These are phyloP conservation scores for Penicillium psychrosexuale DNA, from an alignment of 2,329 filamentous ascomycete genomes.

Conservation along the genomic window DNA sequence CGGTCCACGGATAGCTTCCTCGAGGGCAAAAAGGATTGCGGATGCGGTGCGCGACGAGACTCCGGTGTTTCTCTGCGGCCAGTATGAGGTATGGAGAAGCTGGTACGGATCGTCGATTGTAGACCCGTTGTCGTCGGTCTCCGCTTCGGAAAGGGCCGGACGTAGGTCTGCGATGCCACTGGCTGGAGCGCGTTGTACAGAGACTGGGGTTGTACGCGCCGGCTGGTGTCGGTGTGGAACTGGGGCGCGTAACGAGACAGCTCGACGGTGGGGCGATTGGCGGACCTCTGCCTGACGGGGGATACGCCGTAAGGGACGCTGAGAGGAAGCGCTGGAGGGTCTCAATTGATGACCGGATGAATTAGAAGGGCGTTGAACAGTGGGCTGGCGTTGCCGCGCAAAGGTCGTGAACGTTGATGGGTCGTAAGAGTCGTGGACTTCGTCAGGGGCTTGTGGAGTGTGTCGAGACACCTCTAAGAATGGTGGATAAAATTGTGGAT, in stretches of 20 bases:
- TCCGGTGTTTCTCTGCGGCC: constrained; percentile 52
- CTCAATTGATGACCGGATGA: constrained; percentile 40
- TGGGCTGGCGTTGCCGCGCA: constrained; percentile 47
- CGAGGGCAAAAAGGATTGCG: constrained; percentile 87
- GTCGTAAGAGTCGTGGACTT: constrained; percentile 55
- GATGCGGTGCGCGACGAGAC: constrained; percentile 82
- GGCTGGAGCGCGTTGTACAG: constrained; percentile 23
- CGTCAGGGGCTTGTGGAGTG: constrained; percentile 47
- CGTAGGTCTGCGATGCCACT: constrained; percentile 24
- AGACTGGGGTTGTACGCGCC: constrained; percentile 27
- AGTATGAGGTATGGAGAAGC: constrained; percentile 46
- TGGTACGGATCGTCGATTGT: constrained; percentile 30
- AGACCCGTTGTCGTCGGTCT: constrained; percentile 34
- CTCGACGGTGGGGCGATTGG: constrained; percentile 40
- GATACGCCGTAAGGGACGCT: constrained; percentile 51
- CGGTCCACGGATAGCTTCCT: constrained; percentile 82
- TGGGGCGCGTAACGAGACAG: constrained; percentile 46
- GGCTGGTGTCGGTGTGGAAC: constrained; percentile 25
- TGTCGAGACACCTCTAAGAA: constrained; percentile 45
- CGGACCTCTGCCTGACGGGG: constrained; percentile 51
- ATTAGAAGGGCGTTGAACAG: constrained; percentile 41
- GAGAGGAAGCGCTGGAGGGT: constrained; percentile 53
- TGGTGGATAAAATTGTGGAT: constrained; percentile 23
- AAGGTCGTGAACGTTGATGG: constrained; percentile 44
- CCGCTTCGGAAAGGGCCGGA: constrained; percentile 34